Evolutionary conservation across 108 stramenopile species (phyloP).

Genomic region (Chaetoceros tenuissimus): DNA sequence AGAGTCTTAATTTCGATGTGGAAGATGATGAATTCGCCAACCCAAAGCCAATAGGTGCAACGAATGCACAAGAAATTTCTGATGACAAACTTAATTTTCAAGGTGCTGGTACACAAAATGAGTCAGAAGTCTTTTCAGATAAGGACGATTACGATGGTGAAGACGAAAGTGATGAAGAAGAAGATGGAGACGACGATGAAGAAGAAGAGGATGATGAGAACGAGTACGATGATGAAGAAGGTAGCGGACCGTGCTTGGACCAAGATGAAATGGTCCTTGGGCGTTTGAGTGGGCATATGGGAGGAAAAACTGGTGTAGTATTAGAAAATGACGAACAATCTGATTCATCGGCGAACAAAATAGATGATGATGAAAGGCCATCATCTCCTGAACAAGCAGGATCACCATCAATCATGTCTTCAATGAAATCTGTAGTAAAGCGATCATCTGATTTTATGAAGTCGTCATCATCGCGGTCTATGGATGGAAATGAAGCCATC

Average conservation of each 20-base stretch:
- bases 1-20: not conserved
- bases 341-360: too few species aligned
- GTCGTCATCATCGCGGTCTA: not conserved
- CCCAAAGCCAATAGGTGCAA: not conserved
- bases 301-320: conserved; percentile 71
- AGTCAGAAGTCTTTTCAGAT: too few species aligned
- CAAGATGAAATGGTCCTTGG: conserved; percentile 43
- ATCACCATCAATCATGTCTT: conserved; percentile 6
- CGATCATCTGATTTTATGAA: not conserved
- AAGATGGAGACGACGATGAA: conserved; percentile 6
- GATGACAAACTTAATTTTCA: too few species aligned
- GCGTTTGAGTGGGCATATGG: conserved; percentile 48
- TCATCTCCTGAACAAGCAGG: not conserved
- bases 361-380: not conserved
- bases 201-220: conserved; percentile 13
- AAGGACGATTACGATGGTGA: not conserved
- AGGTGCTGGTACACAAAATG: too few species aligned
- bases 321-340: conserved; percentile 32
- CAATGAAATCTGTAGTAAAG: not conserved
- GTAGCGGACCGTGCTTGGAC: too few species aligned
- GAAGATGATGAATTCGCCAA: conserved; percentile 3
- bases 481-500: not conserved
- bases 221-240: conserved; percentile 21
- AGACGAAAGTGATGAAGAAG: not conserved
- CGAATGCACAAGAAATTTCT: too few species aligned